These are phyloP conservation scores for Kwoniella bestiolae DNA, from an alignment of 768 basidiomycete genomes.

Conservation along the genomic window DNA sequence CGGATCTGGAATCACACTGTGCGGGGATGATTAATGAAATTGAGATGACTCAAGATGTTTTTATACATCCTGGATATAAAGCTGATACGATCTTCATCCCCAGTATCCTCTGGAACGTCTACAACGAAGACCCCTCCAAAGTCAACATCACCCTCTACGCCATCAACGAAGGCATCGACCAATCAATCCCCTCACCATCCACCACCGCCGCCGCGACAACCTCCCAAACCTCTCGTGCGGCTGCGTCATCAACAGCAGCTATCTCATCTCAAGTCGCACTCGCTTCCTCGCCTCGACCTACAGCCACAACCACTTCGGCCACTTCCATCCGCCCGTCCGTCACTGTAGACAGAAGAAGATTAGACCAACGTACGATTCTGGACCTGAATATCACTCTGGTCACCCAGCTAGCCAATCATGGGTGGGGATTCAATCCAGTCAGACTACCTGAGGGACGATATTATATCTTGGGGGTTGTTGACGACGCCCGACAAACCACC, in stretches of 20 bases:
- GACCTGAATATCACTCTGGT: conserved; percentile 30
- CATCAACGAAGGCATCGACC: conserved; percentile 27
- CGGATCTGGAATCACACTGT: too few species aligned
- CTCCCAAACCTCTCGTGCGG: neutral
- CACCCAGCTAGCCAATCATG: conserved; percentile 26
- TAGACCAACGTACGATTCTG: conserved; percentile 18
- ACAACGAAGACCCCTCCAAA: conserved; percentile 20
- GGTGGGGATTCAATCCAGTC: conserved; percentile 26
- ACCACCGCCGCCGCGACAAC: conserved; percentile 6
- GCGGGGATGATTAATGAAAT: neutral
- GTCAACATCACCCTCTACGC: conserved; percentile 28
- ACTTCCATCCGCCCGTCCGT: neutral
- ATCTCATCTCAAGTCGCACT: neutral
- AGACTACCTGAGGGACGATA: conserved; percentile 33
- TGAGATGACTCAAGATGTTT: too few species aligned
- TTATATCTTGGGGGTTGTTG: conserved; percentile 27
- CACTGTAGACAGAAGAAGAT: neutral
- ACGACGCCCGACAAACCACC: conserved; percentile 11
- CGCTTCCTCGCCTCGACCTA: conserved; percentile 9
- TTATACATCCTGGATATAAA: too few species aligned
- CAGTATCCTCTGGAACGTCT: conserved; percentile 17
- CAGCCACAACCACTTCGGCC: neutral
- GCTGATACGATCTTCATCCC: neutral
- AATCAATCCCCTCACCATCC: conserved; percentile 19
- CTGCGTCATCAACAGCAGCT: conserved; percentile 1